These are phyloP conservation scores for Penicillium sp. DNA, from an alignment of 2,329 filamentous ascomycete species.

Conservation along the genomic window DNA sequence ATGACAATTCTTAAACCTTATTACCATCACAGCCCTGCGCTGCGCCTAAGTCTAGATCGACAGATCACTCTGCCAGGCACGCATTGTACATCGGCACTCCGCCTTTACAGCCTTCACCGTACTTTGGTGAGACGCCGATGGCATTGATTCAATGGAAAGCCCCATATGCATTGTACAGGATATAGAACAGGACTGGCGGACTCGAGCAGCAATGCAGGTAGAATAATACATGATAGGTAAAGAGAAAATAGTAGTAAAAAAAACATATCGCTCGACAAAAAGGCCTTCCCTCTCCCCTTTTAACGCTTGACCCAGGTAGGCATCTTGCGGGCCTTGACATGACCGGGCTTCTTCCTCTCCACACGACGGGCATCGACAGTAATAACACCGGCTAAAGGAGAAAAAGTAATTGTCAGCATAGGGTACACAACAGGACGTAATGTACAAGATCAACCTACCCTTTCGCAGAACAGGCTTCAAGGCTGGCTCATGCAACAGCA, in stretches of 20 bases:
- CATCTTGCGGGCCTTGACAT: conserved; percentile 96
- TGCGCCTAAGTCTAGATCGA: not conserved
- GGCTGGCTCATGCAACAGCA: conserved; percentile 88
- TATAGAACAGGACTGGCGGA: conserved; percentile 37
- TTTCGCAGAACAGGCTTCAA: conserved; percentile 85
- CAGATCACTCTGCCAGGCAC: conserved; percentile 1
- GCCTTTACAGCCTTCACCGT: not conserved
- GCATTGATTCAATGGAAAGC: conserved; percentile 24
- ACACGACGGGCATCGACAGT: conserved; percentile 90
- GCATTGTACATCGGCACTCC: not conserved
- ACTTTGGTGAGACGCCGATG: conserved; percentile 10
- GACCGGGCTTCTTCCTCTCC: conserved; percentile 97
- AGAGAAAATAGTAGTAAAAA: conserved; percentile 28
- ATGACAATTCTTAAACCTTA: not conserved
- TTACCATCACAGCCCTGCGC: not conserved
- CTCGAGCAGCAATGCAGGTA: conserved; percentile 32
- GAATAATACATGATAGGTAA: conserved; percentile 39
- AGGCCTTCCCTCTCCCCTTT: conserved; percentile 7
- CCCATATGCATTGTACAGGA: conserved; percentile 39
- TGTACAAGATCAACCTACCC: conserved; percentile 67
- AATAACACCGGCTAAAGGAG: conserved; percentile 78
- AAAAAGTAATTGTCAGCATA: conserved; percentile 5
- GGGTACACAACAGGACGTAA: not conserved
- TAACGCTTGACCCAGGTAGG: conserved; percentile 94
- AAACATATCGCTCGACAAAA: conserved; percentile 27